Evolutionary conservation across 2,329 filamentous ascomycete species (phyloP).

Genomic region (Monilinia laxa): DNA sequence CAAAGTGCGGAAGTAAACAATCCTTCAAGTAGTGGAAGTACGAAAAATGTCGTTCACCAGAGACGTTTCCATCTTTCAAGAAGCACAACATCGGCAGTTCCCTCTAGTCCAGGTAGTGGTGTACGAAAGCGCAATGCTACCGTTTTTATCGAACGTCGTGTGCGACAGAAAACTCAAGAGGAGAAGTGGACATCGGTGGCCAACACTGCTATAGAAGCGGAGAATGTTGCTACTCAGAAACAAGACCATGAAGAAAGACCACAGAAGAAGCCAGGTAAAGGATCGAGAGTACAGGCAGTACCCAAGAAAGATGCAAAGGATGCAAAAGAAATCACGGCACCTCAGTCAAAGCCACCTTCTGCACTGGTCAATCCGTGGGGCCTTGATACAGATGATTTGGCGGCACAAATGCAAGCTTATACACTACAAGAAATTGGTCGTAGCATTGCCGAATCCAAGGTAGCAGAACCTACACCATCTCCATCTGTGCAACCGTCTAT

Average conservation of each 20-base stretch:
- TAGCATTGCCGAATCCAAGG: conserved; percentile 32
- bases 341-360: conserved; percentile 21
- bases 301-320: conserved; percentile 3
- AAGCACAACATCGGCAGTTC: conserved; percentile 38
- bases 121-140: conserved; percentile 42
- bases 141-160: conserved; percentile 56
- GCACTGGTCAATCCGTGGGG: conserved; percentile 43
- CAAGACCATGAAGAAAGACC: conserved; percentile 20
- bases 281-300: conserved; percentile 26
- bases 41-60: conserved; percentile 38
- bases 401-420: conserved; percentile 58
- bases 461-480: conserved; percentile 24
- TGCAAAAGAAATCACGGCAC: not conserved
- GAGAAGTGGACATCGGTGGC: conserved; percentile 8
- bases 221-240: conserved; percentile 8
- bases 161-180: conserved; percentile 35
- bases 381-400: conserved; percentile 45
- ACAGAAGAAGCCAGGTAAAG: conserved; percentile 37
- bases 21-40: conserved; percentile 2
- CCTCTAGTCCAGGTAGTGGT: not conserved
- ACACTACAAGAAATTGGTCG: conserved; percentile 56
- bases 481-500: conserved; percentile 21
- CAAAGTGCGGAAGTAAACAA: conserved; percentile 6
- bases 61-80: conserved; percentile 58
- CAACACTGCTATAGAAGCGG: not conserved